Evolutionary conservation across 1,284 basidiomycete genomes (phyloP).

Genomic region (Gomphus bonarii): DNA sequence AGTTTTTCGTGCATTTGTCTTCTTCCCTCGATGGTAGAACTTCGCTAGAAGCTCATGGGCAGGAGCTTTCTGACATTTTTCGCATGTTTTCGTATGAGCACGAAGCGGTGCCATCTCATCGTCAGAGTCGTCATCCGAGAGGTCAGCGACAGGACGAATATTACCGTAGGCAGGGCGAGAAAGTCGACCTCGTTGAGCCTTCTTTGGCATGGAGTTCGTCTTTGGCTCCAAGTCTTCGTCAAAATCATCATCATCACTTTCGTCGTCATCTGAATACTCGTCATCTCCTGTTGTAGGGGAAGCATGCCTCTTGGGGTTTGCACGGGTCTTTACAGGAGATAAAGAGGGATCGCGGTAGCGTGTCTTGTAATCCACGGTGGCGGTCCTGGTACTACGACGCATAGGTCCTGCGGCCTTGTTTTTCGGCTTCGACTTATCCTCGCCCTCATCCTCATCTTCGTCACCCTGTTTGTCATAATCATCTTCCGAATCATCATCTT

Average conservation of each 20-base stretch:
- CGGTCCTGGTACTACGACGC: constrained; percentile 30
- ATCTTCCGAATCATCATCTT: constrained; percentile 16
- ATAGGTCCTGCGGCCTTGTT: constrained; percentile 14
- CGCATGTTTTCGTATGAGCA: constrained; percentile 53
- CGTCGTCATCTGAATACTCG: neutral
- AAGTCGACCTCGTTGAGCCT: constrained; percentile 27
- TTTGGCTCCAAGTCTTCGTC: constrained; percentile 16
- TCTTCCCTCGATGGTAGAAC: constrained; percentile 27
- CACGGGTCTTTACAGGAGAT: constrained; percentile 12
- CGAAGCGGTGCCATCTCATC: constrained; percentile 44
- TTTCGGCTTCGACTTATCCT: constrained; percentile 13
- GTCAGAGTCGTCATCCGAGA: constrained; percentile 39
- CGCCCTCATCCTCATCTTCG: constrained; percentile 22
- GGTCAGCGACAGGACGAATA: constrained; percentile 46
- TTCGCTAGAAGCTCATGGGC: constrained; percentile 40
- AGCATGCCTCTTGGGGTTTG: constrained; percentile 5
- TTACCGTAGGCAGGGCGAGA: constrained; percentile 56
- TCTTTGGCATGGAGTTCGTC: constrained; percentile 10
- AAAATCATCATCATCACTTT: constrained; percentile 4
- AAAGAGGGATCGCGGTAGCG: constrained; percentile 20
- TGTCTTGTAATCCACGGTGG: constrained; percentile 25
- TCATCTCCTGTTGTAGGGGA: neutral
- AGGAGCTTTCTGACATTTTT: constrained; percentile 55
- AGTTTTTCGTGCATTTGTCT: constrained; percentile 30
- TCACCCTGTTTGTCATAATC: constrained; percentile 20